Evolutionary conservation across 345 rosid species (phyloP).

Genomic region (Melastoma malabathricum): DNA sequence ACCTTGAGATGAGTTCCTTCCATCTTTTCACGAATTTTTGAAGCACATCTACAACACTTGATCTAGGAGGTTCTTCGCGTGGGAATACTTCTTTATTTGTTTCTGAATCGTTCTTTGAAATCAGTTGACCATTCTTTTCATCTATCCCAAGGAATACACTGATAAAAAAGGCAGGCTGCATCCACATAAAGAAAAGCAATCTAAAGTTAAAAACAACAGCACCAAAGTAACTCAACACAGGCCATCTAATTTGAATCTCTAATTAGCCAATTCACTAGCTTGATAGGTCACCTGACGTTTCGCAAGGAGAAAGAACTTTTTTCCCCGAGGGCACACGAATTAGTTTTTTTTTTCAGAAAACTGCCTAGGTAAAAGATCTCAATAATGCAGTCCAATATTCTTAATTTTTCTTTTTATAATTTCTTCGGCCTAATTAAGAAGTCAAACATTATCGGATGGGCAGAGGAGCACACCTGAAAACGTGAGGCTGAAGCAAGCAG

Average conservation of each 20-base stretch:
- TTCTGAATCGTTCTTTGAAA: conserved; percentile 17
- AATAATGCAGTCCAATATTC: no score
- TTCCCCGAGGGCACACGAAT: no score
- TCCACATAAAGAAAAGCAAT: no score
- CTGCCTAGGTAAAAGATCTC: no score
- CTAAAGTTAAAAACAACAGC: no score
- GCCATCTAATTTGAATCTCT: no score
- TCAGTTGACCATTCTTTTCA: conserved; percentile 13
- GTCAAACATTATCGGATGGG: background rate
- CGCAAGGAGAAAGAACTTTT: no score
- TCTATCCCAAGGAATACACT: conserved; percentile 35
- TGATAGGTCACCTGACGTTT: no score
- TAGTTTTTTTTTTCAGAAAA: no score
- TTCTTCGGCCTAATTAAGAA: background rate
- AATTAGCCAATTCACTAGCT: no score
- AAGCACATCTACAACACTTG: conserved; percentile 34
- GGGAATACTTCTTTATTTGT: conserved; percentile 22
- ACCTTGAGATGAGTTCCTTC: conserved; percentile 57
- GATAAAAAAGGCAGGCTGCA: conserved; percentile 77
- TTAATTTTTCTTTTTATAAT: no score
- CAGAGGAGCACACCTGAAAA: conserved; percentile 40
- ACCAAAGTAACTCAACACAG: no score
- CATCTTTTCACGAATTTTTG: conserved; percentile 42
- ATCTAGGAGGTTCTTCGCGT: conserved; percentile 20
- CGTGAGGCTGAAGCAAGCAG: conserved; percentile 61